These are phyloP conservation scores for Earliella scabrosa DNA, from an alignment of 1,284 basidiomycete species.

Conservation along the genomic window DNA sequence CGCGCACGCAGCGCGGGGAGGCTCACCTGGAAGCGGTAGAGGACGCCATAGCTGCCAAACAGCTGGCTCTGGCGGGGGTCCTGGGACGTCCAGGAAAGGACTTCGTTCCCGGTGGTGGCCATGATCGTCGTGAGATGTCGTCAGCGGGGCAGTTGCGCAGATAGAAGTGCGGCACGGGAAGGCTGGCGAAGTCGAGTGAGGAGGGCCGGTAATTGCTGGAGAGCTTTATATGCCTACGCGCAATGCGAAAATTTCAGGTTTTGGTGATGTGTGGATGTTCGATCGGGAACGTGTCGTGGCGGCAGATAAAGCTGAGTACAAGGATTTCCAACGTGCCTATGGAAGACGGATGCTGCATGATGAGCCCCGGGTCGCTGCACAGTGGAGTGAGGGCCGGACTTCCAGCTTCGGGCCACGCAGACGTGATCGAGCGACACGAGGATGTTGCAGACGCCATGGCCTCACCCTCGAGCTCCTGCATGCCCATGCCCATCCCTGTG, in stretches of 20 bases:
- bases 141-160: conserved; percentile 24
- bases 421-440: conserved; percentile 69
- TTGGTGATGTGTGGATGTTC: conserved; percentile 57
- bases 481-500: too few species aligned
- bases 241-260: conserved; percentile 44
- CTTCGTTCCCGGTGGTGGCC: conserved; percentile 62
- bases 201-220: conserved; percentile 32
- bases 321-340: conserved; percentile 69
- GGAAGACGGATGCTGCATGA: conserved; percentile 57
- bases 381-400: conserved; percentile 72
- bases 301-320: conserved; percentile 72
- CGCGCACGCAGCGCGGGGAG: conserved; percentile 13
- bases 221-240: conserved; percentile 39
- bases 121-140: conserved; percentile 39
- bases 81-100: conserved; percentile 83
- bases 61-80: conserved; percentile 82
- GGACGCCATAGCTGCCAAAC: conserved; percentile 78
- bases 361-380: conserved; percentile 59
- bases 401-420: conserved; percentile 54
- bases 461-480: too few species aligned
- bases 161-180: conserved; percentile 23
- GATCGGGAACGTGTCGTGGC: conserved; percentile 75
- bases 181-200: conserved; percentile 27
- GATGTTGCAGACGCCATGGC: conserved; percentile 51
- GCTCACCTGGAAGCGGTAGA: conserved; percentile 79